These are phyloP conservation scores for Flaveria ramosissima DNA, from an alignment of 129 eudicot genomes.

Conservation along the genomic window DNA sequence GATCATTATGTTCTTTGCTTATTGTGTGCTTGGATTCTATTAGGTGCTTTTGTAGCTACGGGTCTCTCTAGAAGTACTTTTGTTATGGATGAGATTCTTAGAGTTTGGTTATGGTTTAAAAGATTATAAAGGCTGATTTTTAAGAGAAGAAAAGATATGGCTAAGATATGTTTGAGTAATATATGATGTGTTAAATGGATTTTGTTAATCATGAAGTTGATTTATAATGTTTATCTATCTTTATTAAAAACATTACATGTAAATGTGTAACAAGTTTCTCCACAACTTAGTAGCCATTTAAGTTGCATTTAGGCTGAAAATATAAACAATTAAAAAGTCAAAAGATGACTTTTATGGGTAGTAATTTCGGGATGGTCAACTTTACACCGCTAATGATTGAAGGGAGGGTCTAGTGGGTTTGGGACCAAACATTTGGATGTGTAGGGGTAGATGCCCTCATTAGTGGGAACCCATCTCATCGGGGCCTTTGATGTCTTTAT, in stretches of 20 bases:
- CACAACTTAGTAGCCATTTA: not conserved
- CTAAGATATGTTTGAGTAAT: too few species aligned
- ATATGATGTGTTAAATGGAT: too few species aligned
- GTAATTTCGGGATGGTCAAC: not conserved
- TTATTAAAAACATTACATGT: not conserved
- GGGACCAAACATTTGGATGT: constrained; percentile 21
- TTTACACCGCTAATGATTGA: constrained; percentile 6
- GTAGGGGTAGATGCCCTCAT: constrained; percentile 21
- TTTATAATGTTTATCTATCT: not conserved
- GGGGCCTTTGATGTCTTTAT: constrained; percentile 22
- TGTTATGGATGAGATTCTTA: too few species aligned
- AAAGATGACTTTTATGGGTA: constrained; percentile 6
- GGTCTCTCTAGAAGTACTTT: too few species aligned
- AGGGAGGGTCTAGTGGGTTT: not conserved
- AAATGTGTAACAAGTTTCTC: not conserved
- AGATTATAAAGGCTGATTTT: too few species aligned
- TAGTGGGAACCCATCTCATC: constrained; percentile 2
- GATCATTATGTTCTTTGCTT: too few species aligned
- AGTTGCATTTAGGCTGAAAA: not conserved
- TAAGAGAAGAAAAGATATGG: too few species aligned
- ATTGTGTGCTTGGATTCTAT: too few species aligned
- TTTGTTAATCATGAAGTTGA: not conserved
- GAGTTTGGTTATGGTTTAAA: too few species aligned
- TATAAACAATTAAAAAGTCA: not conserved
- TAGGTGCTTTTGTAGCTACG: too few species aligned